Percentiles rank a stretch among this genome's conserved stretches.
Conservation (phyloP, 2,329 filamentous ascomycete species). For the Fusarium sp. region DNA sequence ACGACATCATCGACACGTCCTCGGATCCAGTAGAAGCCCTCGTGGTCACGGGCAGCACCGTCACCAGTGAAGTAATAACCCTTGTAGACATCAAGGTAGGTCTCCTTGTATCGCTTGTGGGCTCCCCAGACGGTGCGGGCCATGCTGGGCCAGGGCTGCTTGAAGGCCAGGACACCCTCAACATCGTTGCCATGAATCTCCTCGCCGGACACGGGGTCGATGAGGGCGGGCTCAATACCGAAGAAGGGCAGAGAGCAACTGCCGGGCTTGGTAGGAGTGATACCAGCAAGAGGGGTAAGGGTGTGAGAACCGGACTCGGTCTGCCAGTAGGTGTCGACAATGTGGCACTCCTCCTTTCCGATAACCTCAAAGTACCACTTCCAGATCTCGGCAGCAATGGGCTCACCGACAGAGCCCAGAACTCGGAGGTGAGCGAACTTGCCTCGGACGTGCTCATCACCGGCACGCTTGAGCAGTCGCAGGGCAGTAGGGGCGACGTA, state of each 20-base stretch:
- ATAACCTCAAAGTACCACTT: conserved; percentile 99
- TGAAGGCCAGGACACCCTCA: conserved; percentile 95
- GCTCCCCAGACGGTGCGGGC: conserved; percentile 97
- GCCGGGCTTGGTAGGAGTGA: conserved; percentile 96
- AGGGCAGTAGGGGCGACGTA: conserved; percentile 97
- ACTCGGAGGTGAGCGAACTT: conserved; percentile 91
- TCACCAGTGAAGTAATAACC: conserved; percentile 98
- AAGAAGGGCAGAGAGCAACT: conserved; percentile 98
- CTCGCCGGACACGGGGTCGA: conserved; percentile 93
- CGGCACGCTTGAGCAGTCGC: conserved; percentile 92
- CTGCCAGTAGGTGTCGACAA: conserved; percentile 99
- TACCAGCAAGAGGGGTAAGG: conserved; percentile 90
- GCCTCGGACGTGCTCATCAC: conserved; percentile 89
- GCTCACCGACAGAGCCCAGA: conserved; percentile 94
- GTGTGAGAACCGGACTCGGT: conserved; percentile 98
- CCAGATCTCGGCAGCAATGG: conserved; percentile 98
- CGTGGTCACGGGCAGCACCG: conserved; percentile 93
- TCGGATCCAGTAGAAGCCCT: conserved; percentile 99
- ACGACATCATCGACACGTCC: conserved; percentile 98
- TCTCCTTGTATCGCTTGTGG: conserved; percentile 99
- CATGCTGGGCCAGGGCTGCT: conserved; percentile 99
- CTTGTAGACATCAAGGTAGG: conserved; percentile 96
- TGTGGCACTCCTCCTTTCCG: conserved; percentile 90
- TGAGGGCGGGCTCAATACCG: conserved; percentile 96
- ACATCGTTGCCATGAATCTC: conserved; percentile 97